phyloP scores from a whole-genome alignment of 2,329 filamentous ascomycete genomes.

The Clathrospora elynae region DNA sequence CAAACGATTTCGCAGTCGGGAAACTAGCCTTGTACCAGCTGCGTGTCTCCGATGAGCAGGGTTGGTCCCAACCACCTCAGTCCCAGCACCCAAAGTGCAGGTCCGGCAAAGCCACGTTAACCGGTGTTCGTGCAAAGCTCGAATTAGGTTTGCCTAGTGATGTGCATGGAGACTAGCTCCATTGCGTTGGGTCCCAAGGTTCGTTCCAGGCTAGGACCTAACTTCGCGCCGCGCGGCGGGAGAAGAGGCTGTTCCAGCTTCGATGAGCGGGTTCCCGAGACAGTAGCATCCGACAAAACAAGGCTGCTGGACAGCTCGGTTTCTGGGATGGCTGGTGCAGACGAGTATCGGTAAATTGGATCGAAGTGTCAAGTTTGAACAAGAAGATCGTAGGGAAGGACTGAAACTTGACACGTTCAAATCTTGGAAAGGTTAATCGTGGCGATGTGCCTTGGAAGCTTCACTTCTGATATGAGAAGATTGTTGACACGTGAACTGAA shows the following conservation, averaged over 20 bases:
- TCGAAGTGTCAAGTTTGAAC: constrained; percentile 8
- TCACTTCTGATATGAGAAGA: too few relatives aligned
- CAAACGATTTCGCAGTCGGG: constrained; percentile 6
- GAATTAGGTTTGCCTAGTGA: constrained; percentile 8
- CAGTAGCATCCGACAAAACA: background rate
- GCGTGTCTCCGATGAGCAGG: constrained; percentile 1
- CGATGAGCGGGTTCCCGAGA: background rate
- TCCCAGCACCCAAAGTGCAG: background rate
- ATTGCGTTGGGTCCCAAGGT: background rate
- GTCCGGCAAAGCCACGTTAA: background rate
- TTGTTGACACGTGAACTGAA: background rate
- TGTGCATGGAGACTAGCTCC: constrained; percentile 4
- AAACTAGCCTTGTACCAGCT: background rate
- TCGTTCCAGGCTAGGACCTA: background rate
- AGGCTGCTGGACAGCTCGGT: constrained; percentile 2
- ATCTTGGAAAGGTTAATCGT: too few relatives aligned
- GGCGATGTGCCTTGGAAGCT: too few relatives aligned
- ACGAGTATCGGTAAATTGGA: background rate
- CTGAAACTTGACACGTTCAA: constrained; percentile 3
- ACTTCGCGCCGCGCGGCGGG: background rate
- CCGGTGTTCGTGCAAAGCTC: background rate
- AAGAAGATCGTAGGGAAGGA: constrained; percentile 9
- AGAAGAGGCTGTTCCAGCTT: background rate
- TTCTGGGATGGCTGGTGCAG: constrained; percentile 3
- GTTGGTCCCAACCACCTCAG: background rate